Percentiles rank a stretch among this genome's conserved stretches.
These are phyloP conservation scores for Fusarium sp. DNA, from an alignment of 2,329 filamentous ascomycete genomes.

Conservation along the genomic window DNA sequence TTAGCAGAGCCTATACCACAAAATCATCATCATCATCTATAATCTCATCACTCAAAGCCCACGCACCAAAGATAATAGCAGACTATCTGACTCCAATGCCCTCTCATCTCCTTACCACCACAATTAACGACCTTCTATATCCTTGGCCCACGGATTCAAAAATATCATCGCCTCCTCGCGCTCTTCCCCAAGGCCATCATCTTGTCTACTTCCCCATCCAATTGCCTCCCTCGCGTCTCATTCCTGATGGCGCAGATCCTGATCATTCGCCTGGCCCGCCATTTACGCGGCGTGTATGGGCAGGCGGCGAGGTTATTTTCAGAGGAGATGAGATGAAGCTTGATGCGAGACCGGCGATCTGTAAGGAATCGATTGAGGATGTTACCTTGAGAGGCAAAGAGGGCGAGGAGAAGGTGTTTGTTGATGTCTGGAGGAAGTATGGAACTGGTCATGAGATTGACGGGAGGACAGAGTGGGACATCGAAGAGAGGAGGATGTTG, in stretches of 20 bases:
- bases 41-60: slow-evolving; percentile 38
- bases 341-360: slow-evolving; percentile 54
- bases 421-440: slow-evolving; percentile 62
- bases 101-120: slow-evolving; percentile 72
- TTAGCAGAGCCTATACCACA: slow-evolving; percentile 9
- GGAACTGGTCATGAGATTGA: slow-evolving; percentile 41
- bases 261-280: slow-evolving; percentile 78
- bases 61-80: slow-evolving; percentile 50
- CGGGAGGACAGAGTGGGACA: slow-evolving; percentile 40
- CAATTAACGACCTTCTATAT: slow-evolving; percentile 66
- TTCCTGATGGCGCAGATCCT: slow-evolving; percentile 86
- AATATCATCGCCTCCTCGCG: slow-evolving; percentile 37
- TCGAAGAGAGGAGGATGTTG: slow-evolving; percentile 61
- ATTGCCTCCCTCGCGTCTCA: slow-evolving; percentile 68
- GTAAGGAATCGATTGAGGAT: slow-evolving; percentile 58
- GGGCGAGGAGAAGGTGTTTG: slow-evolving; percentile 59
- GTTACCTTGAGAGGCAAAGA: slow-evolving; percentile 49
- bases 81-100: slow-evolving; percentile 66
- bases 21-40: slow-evolving; percentile 13
- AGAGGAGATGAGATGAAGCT: slow-evolving; percentile 49
- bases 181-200: slow-evolving; percentile 77
- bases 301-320: slow-evolving; percentile 77
- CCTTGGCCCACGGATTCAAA: slow-evolving; percentile 18
- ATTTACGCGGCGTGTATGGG: slow-evolving; percentile 87
- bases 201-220: slow-evolving; percentile 87